These are phyloP conservation scores for Yamadazyma phyllophila DNA, from an alignment of 805 yeast genomes.

Conservation along the genomic window DNA sequence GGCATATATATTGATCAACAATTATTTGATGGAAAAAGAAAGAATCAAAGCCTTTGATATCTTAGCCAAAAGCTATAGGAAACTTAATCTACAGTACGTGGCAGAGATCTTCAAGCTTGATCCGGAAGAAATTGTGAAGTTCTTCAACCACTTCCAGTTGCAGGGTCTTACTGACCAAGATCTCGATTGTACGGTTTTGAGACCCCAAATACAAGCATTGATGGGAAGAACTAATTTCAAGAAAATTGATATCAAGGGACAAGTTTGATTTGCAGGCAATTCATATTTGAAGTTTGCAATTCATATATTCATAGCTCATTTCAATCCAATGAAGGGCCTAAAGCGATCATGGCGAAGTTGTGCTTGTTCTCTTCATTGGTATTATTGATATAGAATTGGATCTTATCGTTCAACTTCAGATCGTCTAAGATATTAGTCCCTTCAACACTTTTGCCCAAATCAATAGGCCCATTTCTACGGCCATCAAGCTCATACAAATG, in stretches of 20 bases:
- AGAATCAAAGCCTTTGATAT: constrained; percentile 54
- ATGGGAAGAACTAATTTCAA: constrained; percentile 38
- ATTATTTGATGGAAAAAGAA: constrained; percentile 55
- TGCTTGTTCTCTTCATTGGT: constrained; percentile 59
- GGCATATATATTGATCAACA: constrained; percentile 21
- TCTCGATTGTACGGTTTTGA: constrained; percentile 32
- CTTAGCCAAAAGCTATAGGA: constrained; percentile 57
- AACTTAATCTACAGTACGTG: constrained; percentile 38
- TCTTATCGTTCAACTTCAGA: constrained; percentile 47
- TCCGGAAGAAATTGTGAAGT: constrained; percentile 36
- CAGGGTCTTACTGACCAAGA: constrained; percentile 8
- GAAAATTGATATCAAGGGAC: constrained; percentile 89
- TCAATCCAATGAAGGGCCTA: constrained; percentile 56
- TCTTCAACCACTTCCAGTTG: constrained; percentile 33
- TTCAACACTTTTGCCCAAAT: constrained; percentile 47
- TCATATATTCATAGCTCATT: too few relatives aligned
- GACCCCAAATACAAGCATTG: constrained; percentile 37
- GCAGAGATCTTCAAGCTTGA: constrained; percentile 40
- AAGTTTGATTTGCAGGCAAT: constrained; percentile 38
- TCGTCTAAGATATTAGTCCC: constrained; percentile 53
- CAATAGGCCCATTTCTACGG: constrained; percentile 72
- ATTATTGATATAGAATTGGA: constrained; percentile 63
- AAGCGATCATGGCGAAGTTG: constrained; percentile 75
- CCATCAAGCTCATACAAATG: constrained; percentile 87
- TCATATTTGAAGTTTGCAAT: too few relatives aligned